Conservation (phyloP, 2,329 filamentous ascomycete genomes). For the Microsporum ferrugineum region DNA sequence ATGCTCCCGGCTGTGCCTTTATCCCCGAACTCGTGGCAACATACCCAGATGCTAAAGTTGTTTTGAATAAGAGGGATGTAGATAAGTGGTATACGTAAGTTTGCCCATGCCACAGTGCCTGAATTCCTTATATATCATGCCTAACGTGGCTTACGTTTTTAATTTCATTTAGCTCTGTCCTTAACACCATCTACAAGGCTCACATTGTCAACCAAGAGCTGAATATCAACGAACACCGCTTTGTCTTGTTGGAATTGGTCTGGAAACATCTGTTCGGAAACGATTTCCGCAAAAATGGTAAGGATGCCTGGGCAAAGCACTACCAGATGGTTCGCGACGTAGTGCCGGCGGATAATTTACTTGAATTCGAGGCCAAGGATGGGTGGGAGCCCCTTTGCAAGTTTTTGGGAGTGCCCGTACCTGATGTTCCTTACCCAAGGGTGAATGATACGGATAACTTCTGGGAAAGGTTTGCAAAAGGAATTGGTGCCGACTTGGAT, state of each 20-base stretch:
- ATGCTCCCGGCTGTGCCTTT: constrained; percentile 58
- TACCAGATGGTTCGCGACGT: constrained; percentile 42
- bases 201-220: not conserved
- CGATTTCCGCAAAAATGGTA: constrained; percentile 55
- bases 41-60: constrained; percentile 61
- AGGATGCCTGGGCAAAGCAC: constrained; percentile 48
- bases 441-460: constrained; percentile 17
- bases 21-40: constrained; percentile 58
- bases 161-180: not conserved
- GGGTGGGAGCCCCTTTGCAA: constrained; percentile 38
- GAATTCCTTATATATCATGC: not conserved
- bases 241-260: not conserved
- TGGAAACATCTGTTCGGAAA: constrained; percentile 17
- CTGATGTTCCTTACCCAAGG: constrained; percentile 26
- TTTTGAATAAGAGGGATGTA: constrained; percentile 55
- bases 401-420: constrained; percentile 29
- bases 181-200: not conserved
- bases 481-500: not conserved
- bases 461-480: not conserved
- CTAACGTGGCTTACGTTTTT: not conserved
- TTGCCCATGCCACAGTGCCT: not conserved
- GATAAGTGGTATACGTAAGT: constrained; percentile 43
- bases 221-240: not conserved
- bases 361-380: constrained; percentile 45
- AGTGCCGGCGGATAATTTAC: constrained; percentile 39